Evolutionary conservation across 768 basidiomycete species (phyloP).

Genomic region (Rhodotorula sphaerocarpa): DNA sequence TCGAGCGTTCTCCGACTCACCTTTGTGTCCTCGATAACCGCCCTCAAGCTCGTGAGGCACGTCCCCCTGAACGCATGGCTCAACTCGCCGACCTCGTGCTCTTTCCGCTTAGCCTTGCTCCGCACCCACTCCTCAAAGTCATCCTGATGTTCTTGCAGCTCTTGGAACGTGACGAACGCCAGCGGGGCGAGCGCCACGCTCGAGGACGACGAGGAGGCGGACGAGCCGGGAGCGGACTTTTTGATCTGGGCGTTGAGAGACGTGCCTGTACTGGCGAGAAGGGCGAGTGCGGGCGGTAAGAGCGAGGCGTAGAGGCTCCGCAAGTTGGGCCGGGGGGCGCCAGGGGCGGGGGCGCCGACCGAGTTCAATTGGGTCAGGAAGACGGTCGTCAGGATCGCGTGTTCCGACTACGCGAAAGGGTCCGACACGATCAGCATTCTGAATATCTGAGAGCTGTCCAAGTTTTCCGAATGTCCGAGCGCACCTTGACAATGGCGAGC

Average conservation of each 20-base stretch:
- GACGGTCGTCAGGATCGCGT: slow-evolving; percentile 32
- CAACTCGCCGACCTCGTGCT: slow-evolving; percentile 38
- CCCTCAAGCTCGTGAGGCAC: slow-evolving; percentile 37
- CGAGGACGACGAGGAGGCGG: too few relatives aligned
- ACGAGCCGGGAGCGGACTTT: slow-evolving; percentile 4
- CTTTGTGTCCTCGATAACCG: slow-evolving; percentile 38
- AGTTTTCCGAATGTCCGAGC: too few relatives aligned
- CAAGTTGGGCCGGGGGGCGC: too few relatives aligned
- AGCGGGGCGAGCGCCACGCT: slow-evolving; percentile 17
- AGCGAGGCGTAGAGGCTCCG: slow-evolving; percentile 25
- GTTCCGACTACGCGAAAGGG: slow-evolving; percentile 33
- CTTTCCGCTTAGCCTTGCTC: slow-evolving; percentile 31
- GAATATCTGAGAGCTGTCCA: too few relatives aligned
- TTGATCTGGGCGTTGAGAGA: slow-evolving; percentile 35
- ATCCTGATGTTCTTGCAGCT: slow-evolving; percentile 22
- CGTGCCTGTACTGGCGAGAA: slow-evolving; percentile 22
- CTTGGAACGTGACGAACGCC: slow-evolving; percentile 35
- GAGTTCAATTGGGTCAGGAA: slow-evolving; percentile 17
- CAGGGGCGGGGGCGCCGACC: not conserved
- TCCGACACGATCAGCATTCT: too few relatives aligned
- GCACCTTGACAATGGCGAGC: slow-evolving; percentile 36
- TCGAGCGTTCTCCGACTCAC: slow-evolving; percentile 19
- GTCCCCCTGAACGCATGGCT: slow-evolving; percentile 36
- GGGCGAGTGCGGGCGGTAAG: slow-evolving; percentile 30
- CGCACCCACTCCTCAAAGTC: slow-evolving; percentile 38